phyloP scores from a whole-genome alignment of 495 filamentous ascomycete genomes.

The Extremus antarcticus region DNA sequence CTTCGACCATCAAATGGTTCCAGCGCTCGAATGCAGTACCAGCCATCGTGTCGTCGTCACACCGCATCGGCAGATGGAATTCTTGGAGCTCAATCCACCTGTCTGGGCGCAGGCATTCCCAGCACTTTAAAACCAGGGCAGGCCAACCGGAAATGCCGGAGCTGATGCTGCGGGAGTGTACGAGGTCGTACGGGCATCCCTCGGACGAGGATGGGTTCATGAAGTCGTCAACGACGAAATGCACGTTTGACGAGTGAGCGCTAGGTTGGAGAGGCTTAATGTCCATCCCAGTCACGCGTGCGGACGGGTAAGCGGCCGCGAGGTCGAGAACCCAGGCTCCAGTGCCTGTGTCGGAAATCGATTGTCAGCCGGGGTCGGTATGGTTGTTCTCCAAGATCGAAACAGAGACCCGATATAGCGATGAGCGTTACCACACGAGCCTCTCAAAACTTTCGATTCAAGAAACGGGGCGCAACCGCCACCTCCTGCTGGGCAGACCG shows the following conservation, averaged over 20 bases:
- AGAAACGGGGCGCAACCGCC: no score
- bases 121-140: background rate
- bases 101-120: background rate
- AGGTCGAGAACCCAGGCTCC: background rate
- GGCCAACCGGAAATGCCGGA: slow-evolving; percentile 18
- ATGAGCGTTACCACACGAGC: no score
- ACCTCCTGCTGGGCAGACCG: no score
- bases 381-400: no score
- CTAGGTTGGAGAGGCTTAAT: slow-evolving; percentile 36
- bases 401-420: no score
- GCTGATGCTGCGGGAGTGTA: slow-evolving; percentile 12
- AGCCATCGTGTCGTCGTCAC: slow-evolving; percentile 21
- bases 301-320: slow-evolving; percentile 26
- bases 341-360: slow-evolving; percentile 5
- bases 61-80: slow-evolving; percentile 8
- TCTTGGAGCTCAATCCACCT: slow-evolving; percentile 4
- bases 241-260: slow-evolving; percentile 34
- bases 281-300: slow-evolving; percentile 33
- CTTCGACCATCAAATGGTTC: slow-evolving; percentile 9
- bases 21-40: background rate
- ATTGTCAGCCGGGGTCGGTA: no score
- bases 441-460: no score
- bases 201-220: slow-evolving; percentile 25
- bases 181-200: slow-evolving; percentile 19
- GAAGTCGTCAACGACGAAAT: slow-evolving; percentile 40